These are phyloP conservation scores for Butyriboletus loyo DNA, from an alignment of 768 basidiomycete species.

Conservation along the genomic window DNA sequence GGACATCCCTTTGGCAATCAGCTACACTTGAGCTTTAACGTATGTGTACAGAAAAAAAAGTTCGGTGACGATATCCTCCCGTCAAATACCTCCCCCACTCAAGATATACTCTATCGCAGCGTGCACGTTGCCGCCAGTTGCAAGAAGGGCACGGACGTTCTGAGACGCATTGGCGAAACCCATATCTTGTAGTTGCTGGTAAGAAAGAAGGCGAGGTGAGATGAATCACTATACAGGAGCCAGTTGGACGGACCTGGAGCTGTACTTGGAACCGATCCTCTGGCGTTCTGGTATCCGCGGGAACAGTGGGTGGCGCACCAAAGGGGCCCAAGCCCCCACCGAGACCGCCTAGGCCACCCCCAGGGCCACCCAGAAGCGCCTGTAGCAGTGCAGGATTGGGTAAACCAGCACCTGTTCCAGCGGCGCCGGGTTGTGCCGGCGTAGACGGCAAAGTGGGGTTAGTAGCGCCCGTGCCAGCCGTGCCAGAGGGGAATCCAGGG, in stretches of 20 bases:
- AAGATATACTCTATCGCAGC: conserved; percentile 92
- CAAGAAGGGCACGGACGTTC: conserved; percentile 87
- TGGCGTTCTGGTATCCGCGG: conserved; percentile 69
- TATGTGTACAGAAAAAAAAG: not conserved
- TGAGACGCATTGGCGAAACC: conserved; percentile 86
- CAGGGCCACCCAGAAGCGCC: conserved; percentile 12
- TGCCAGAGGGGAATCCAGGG: conserved; percentile 50
- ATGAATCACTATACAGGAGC: not conserved
- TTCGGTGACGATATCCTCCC: not conserved
- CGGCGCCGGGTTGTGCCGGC: conserved; percentile 16
- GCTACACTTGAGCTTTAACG: not conserved
- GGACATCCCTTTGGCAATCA: not conserved
- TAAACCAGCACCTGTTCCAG: conserved; percentile 19
- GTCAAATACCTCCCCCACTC: conserved; percentile 57
- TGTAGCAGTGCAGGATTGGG: conserved; percentile 46
- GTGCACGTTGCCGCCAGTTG: conserved; percentile 91
- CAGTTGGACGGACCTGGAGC: conserved; percentile 52
- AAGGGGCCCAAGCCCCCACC: conserved; percentile 24
- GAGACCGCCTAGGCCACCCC: conserved; percentile 27
- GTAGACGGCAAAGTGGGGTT: conserved; percentile 21
- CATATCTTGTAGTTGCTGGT: conserved; percentile 93
- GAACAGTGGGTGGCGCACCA: conserved; percentile 31
- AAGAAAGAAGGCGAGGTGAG: not conserved
- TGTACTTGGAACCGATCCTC: conserved; percentile 93
- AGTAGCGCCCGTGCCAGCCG: conserved; percentile 14